These are phyloP conservation scores for Aspergillaceae sp. DNA, from an alignment of 2,329 filamentous ascomycete species.

Conservation along the genomic window DNA sequence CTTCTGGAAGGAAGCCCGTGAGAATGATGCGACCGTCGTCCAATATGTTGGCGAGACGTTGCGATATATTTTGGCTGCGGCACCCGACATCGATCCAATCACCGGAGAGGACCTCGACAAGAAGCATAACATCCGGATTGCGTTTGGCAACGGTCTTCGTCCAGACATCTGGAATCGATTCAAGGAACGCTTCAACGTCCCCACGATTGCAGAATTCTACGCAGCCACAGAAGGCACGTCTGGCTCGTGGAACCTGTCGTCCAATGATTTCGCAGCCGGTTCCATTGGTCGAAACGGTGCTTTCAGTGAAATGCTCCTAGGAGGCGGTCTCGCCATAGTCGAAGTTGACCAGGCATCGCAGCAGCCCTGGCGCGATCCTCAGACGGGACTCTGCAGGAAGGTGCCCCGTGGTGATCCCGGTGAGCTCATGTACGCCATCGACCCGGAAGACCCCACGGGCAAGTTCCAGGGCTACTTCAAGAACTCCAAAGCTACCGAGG, in stretches of 20 bases:
- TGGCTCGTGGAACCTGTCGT: constrained; percentile 63
- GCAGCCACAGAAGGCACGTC: constrained; percentile 64
- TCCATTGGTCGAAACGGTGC: constrained; percentile 67
- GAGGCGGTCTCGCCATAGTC: constrained; percentile 49
- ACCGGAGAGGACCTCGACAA: constrained; percentile 63
- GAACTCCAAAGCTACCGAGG: constrained; percentile 59
- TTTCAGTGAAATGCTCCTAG: constrained; percentile 50
- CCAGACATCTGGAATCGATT: constrained; percentile 81
- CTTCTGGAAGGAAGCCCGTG: constrained; percentile 71
- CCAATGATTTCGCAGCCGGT: constrained; percentile 65
- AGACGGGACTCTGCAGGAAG: constrained; percentile 59
- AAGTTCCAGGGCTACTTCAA: constrained; percentile 77
- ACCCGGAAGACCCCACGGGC: constrained; percentile 52
- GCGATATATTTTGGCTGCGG: constrained; percentile 66
- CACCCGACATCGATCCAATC: constrained; percentile 50
- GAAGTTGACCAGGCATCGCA: constrained; percentile 65
- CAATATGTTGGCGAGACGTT: constrained; percentile 87
- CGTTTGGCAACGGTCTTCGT: constrained; percentile 76
- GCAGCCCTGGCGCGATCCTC: constrained; percentile 56
- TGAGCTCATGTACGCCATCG: constrained; percentile 66
- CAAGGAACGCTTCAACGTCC: constrained; percentile 70
- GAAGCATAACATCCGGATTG: constrained; percentile 62
- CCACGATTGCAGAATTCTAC: constrained; percentile 71
- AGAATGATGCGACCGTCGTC: constrained; percentile 61
- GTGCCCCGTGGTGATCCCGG: constrained; percentile 57